Percentiles rank a stretch among this genome's conserved stretches.
These are phyloP conservation scores for Barbatosphaeria neglecta DNA, from an alignment of 495 filamentous ascomycete genomes.

Conservation along the genomic window DNA sequence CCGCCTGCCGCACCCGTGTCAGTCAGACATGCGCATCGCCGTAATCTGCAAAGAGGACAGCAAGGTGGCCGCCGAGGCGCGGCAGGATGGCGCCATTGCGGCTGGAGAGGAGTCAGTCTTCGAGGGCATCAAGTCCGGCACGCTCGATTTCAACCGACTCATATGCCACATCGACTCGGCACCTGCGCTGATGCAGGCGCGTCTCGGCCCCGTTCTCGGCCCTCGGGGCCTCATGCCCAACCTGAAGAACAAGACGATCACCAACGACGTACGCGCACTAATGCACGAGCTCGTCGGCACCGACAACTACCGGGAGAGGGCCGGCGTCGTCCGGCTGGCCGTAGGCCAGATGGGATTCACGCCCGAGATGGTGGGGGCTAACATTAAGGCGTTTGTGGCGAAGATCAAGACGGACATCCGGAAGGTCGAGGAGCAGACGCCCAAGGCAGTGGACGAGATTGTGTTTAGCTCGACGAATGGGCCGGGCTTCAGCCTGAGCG, in stretches of 20 bases:
- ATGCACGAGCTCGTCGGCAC: conserved; percentile 73
- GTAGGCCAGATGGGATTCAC: conserved; percentile 86
- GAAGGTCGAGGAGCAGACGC: conserved; percentile 53
- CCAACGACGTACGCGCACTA: conserved; percentile 56
- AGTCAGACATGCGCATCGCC: conserved; percentile 72
- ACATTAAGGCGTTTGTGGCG: conserved; percentile 67
- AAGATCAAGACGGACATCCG: conserved; percentile 67
- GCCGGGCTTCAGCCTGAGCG: conserved; percentile 78
- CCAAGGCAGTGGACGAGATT: conserved; percentile 83
- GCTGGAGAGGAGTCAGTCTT: conserved; percentile 83
- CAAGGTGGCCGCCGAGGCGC: conserved; percentile 54
- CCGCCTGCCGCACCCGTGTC: conserved; percentile 77
- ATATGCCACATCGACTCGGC: conserved; percentile 75
- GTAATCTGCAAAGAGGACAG: conserved; percentile 78
- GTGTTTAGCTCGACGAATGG: conserved; percentile 83
- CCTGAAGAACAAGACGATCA: conserved; percentile 74
- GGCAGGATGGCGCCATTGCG: conserved; percentile 60
- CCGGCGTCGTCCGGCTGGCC: conserved; percentile 75
- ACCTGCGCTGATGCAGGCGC: conserved; percentile 59
- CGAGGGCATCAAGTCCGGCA: conserved; percentile 58
- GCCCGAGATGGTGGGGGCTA: conserved; percentile 72
- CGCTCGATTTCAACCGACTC: conserved; percentile 77
- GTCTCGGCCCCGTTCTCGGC: conserved; percentile 69
- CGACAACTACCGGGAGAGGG: conserved; percentile 73
- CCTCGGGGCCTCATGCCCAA: conserved; percentile 88